Conservation (phyloP, 225 moss, liverwort and hornwort species). For the Pseudoscleropodium purum region DNA sequence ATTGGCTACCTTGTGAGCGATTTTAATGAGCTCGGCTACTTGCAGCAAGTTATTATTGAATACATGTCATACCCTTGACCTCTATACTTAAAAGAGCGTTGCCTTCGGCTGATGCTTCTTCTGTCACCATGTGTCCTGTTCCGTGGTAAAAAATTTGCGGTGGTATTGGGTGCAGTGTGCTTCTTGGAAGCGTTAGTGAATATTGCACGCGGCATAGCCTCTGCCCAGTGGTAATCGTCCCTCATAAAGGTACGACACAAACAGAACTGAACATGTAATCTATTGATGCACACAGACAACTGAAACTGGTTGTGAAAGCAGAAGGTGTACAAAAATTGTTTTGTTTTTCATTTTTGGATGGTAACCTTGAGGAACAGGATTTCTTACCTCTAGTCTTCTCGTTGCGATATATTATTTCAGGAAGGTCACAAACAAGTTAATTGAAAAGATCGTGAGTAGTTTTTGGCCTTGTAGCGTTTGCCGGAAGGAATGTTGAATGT, state of each 20-base stretch:
- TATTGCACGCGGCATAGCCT: constrained; percentile 40
- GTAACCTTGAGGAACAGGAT: background rate
- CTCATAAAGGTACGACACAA: constrained; percentile 30
- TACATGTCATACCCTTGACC: background rate
- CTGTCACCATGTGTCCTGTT: background rate
- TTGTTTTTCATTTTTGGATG: background rate
- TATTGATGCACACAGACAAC: background rate
- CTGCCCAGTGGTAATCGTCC: constrained; percentile 45
- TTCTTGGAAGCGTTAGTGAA: constrained; percentile 55
- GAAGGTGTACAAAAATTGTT: background rate
- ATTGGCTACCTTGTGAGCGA: background rate
- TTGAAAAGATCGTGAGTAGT: background rate
- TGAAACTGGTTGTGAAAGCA: background rate
- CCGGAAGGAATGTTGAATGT: background rate
- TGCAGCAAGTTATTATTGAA: background rate
- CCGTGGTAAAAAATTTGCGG: background rate
- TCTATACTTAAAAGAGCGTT: background rate
- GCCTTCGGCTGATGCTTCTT: background rate
- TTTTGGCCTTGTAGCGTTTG: background rate
- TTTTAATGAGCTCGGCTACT: background rate
- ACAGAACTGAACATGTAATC: background rate
- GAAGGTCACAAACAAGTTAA: background rate
- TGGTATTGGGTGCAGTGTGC: constrained; percentile 24
- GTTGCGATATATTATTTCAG: background rate
- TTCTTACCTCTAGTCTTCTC: background rate